Evolutionary conservation across 805 yeast species (phyloP).

Genomic region (Myxozyma melibiosi): DNA sequence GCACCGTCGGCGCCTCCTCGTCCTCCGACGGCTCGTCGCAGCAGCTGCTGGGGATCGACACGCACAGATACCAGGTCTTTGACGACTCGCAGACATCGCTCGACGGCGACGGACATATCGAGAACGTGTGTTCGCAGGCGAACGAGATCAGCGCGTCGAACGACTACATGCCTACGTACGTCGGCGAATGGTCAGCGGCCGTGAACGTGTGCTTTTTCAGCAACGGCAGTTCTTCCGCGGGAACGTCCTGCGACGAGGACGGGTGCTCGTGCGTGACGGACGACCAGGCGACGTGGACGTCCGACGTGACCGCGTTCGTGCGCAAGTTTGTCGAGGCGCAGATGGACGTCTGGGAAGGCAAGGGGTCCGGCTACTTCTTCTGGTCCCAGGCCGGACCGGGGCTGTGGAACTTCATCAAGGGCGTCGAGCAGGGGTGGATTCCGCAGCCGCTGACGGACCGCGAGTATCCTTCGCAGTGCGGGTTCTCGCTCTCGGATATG

Average conservation of each 20-base stretch:
- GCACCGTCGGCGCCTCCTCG: constrained; percentile 36
- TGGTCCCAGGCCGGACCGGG: constrained; percentile 88
- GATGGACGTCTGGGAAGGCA: constrained; percentile 73
- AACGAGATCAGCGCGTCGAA: constrained; percentile 10
- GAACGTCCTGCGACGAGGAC: constrained; percentile 81
- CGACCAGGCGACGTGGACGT: constrained; percentile 60
- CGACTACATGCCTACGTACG: constrained; percentile 45
- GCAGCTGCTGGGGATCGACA: constrained; percentile 76
- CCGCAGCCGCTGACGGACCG: constrained; percentile 79
- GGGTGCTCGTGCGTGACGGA: constrained; percentile 49
- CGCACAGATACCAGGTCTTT: constrained; percentile 89
- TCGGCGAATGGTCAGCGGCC: constrained; percentile 94
- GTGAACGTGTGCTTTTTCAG: constrained; percentile 25
- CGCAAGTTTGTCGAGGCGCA: constrained; percentile 85
- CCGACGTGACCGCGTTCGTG: constrained; percentile 55
- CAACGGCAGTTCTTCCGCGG: constrained; percentile 73
- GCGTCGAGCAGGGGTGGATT: constrained; percentile 62
- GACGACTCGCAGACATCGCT: constrained; percentile 47
- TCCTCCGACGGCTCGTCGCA: constrained; percentile 38
- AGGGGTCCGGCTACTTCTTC: constrained; percentile 78
- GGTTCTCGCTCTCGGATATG: constrained; percentile 30
- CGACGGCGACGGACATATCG: constrained; percentile 25
- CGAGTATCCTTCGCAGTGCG: constrained; percentile 69
- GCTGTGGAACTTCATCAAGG: constrained; percentile 80
- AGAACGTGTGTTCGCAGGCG: constrained; percentile 14